Base-by-base conservation (phyloP, 116 monocot species). In the Zostera marina region DNA sequence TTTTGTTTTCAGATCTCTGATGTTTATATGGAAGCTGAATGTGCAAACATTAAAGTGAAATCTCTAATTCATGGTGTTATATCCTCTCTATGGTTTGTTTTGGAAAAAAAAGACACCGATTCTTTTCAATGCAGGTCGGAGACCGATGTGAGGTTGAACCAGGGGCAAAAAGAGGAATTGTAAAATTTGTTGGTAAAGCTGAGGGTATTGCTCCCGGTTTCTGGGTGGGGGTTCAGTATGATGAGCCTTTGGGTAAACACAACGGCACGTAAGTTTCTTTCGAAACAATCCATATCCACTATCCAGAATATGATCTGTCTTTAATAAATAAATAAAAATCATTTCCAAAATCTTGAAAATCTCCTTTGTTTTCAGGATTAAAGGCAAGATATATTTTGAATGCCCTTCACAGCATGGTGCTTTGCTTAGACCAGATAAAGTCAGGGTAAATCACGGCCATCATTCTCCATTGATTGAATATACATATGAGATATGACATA, bases 61-160 rank as follows among this genome's bases (percentile, higher is more conserved):
- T 45, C 45, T 60, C 10, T 44, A 9, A 39, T 44, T 60, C 23
- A 1, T 60, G 45, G 10, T 15, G 9, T 49, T 48, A 5, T 15
- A 16, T 7, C 24, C 22, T n/a, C 25, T 25, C 5, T 5, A 11
- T 62, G 11, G 11, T 41, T 58, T 32, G 32, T 32, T 32, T 32
- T 5, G n/a, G 12, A 38, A 58, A 32, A 39, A 14, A 15, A 58
- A 40, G 38, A 5, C 15, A 14, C 5, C 14, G 39, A 58, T 14
- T 10, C 41, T 17, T 39, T 19, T 40, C 41, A 7, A 12, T 61
- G 39, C 53, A 87, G 92, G 68, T 84, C 9, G 84, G 84, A 49
- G 77, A 93, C 63, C 75, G 93, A 79, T 93, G 93, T 74, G 84
- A 87, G 71, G 77, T 93, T 61, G 77, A 87, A 62, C 73, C 81